phyloP scores from a whole-genome alignment of 1,284 basidiomycete genomes.

The Moesziomyces aphidis region DNA sequence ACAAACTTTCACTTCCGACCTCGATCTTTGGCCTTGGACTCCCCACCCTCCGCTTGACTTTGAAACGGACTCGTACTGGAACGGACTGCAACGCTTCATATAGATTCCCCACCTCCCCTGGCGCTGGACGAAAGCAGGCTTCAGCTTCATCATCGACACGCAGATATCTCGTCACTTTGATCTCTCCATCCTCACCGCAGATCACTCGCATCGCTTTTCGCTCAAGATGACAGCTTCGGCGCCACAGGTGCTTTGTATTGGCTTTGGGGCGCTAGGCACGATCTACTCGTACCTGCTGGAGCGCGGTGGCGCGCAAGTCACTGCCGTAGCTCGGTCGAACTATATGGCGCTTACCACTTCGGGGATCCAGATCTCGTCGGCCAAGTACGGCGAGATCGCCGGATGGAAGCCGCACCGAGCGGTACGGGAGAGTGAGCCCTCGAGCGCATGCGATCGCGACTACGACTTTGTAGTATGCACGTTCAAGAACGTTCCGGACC shows the following conservation, averaged over 20 bases:
- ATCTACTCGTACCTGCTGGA: slow-evolving; percentile 76
- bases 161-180: too few relatives aligned
- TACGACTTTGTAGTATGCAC: slow-evolving; percentile 77
- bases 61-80: too few relatives aligned
- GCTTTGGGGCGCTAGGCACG: slow-evolving; percentile 72
- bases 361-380: slow-evolving; percentile 74
- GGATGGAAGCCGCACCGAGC: slow-evolving; percentile 78
- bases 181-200: too few relatives aligned
- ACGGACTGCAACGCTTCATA: too few relatives aligned
- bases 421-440: slow-evolving; percentile 68
- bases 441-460: slow-evolving; percentile 73
- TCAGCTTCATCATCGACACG: too few relatives aligned
- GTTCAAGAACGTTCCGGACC: slow-evolving; percentile 80
- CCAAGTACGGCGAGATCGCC: slow-evolving; percentile 74
- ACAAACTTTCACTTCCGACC: too few relatives aligned
- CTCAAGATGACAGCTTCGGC: not conserved
- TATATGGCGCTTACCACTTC: slow-evolving; percentile 72
- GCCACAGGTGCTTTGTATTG: slow-evolving; percentile 69
- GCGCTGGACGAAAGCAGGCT: too few relatives aligned
- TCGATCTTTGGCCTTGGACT: too few relatives aligned
- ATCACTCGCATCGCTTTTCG: too few relatives aligned
- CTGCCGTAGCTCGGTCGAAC: slow-evolving; percentile 80
- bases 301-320: slow-evolving; percentile 76
- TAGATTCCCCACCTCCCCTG: too few relatives aligned
- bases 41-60: too few relatives aligned